These are phyloP conservation scores for Mycena galopus DNA, from an alignment of 768 basidiomycete genomes.

Conservation along the genomic window DNA sequence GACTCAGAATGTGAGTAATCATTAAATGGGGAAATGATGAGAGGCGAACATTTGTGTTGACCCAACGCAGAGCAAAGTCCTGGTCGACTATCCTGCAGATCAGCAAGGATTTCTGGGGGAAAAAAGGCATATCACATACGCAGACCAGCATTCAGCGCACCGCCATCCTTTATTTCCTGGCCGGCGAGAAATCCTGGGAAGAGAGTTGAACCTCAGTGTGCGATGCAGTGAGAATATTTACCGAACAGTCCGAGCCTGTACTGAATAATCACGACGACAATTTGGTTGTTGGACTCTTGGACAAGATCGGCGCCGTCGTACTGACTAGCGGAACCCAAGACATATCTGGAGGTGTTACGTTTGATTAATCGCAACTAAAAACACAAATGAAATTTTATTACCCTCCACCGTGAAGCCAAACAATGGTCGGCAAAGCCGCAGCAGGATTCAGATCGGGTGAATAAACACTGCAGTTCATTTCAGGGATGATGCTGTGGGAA, in stretches of 20 bases:
- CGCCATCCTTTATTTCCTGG: conserved; percentile 38
- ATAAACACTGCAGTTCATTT: conserved; percentile 20
- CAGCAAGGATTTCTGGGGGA: neutral
- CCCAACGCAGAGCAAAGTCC: conserved; percentile 46
- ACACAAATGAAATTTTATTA: neutral
- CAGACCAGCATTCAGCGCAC: conserved; percentile 46
- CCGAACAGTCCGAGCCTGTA: neutral
- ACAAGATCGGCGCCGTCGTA: conserved; percentile 33
- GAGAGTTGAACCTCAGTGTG: neutral
- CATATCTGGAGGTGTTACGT: neutral
- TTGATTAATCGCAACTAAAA: neutral
- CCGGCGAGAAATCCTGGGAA: conserved; percentile 46
- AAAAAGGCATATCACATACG: conserved; percentile 17
- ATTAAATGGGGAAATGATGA: neutral
- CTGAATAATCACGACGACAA: conserved; percentile 25
- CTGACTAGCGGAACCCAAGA: conserved; percentile 13
- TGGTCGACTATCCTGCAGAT: conserved; percentile 44
- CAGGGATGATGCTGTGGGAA: neutral
- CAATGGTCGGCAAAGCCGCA: conserved; percentile 25
- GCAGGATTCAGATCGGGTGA: conserved; percentile 14
- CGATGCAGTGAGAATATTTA: neutral
- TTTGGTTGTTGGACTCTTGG: conserved; percentile 26
- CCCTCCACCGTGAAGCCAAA: conserved; percentile 41
- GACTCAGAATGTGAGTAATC: neutral
- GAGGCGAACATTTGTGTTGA: conserved; percentile 42